Percentiles rank a stretch among this genome's conserved stretches.
Evolutionary conservation across 1,284 basidiomycete species (phyloP).

Genomic region (Melampsora allii-populina): DNA sequence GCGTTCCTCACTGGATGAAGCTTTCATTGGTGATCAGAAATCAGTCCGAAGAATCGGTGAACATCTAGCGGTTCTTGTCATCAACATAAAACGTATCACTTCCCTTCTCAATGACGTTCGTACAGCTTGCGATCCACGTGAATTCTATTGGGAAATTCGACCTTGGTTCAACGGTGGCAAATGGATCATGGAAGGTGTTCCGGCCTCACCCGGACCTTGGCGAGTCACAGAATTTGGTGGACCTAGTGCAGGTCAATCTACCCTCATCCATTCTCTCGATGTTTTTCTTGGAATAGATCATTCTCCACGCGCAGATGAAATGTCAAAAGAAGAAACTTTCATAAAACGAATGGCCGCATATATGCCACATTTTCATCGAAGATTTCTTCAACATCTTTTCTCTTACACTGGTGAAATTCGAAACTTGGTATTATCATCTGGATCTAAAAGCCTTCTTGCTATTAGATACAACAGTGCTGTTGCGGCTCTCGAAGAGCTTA

Average conservation of each 20-base stretch:
- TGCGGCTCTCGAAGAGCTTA: background rate
- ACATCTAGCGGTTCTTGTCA: slow-evolving; percentile 67
- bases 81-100: slow-evolving; percentile 66
- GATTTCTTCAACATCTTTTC: slow-evolving; percentile 75
- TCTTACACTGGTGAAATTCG: slow-evolving; percentile 37
- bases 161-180: slow-evolving; percentile 87
- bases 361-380: slow-evolving; percentile 87
- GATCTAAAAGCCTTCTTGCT: slow-evolving; percentile 60
- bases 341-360: slow-evolving; percentile 77
- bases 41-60: slow-evolving; percentile 68
- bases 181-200: slow-evolving; percentile 79
- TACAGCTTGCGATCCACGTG: slow-evolving; percentile 69
- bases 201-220: slow-evolving; percentile 53
- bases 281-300: slow-evolving; percentile 82
- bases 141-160: slow-evolving; percentile 79
- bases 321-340: slow-evolving; percentile 57
- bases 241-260: slow-evolving; percentile 85
- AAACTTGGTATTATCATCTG: slow-evolving; percentile 23
- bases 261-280: slow-evolving; percentile 82
- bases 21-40: slow-evolving; percentile 78
- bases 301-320: slow-evolving; percentile 51
- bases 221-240: slow-evolving; percentile 65
- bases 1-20: slow-evolving; percentile 83
- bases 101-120: slow-evolving; percentile 65
- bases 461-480: background rate